Base-by-base conservation (phyloP, 495 filamentous ascomycete species). In the Penicillium bialowiezense region DNA sequence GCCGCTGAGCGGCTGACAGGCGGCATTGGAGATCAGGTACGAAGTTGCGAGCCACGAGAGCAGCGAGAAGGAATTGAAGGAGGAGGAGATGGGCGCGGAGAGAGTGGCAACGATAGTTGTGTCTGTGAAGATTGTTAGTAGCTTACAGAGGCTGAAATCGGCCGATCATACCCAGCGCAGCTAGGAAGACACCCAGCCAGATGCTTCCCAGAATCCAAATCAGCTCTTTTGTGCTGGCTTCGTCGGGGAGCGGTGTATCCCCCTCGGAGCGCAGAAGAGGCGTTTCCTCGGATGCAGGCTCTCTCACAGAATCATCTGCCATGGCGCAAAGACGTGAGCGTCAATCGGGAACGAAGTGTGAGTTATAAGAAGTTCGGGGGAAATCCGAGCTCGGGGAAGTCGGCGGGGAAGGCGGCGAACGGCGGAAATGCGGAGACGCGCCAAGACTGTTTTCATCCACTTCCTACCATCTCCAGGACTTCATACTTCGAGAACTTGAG, bases 31-130 rank as follows among this genome's bases (percentile, higher is more conserved):
- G 54, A 97, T 91, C 23, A 96, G 79, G 64, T 96, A 97, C 19
- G 89, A 83, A 3, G 87, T 87, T 2, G 90, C 92, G 10, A 97
- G 82, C 91, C 91, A 97, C 5, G 90, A 92, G 35, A 96, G 73
- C 20, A 93, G 70, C n/a, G 82, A 84, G 35, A 95, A 77, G 1
- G 89, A 95, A 40, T 84, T 75, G 67, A 97, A 96, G 14, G 87
- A 86, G 47, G 82, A 86, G 13, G 89, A 88, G 46, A 97, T 96
- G 9, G 91, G 89, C 2, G 82, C 90, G 3, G 87, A 83, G 3
- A 96, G 76, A 0, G 91, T 96, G 2, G 90, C 90, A 37, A 96
- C 86, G 52, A 96, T 86, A 12, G 88, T 92, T 4, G 80, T 76
- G 64, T 96, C 90, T 77, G 49, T 2, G 7, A 17, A 36, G 21